Evolutionary conservation across 805 yeast genomes (phyloP), one percentile per base, ranked within the genome.

Genomic region (Millerozyma acaciae): DNA sequence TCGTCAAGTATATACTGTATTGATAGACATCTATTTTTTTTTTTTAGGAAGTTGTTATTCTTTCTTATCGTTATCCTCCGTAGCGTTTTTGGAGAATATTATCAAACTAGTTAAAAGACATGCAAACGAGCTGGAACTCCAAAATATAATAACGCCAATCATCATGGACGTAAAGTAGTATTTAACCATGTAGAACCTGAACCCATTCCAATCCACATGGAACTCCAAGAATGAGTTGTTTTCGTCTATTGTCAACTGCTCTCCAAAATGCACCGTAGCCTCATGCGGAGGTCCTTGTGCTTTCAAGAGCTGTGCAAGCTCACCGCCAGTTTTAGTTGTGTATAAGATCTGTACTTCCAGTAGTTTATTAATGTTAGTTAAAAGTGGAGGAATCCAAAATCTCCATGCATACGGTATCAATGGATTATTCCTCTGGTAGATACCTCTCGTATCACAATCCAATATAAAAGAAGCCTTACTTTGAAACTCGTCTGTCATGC

Each of bases 151-250:
- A 4, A 62, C 62, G 3, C 75, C 75, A 16, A 64, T 20, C 8
- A 59, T 12, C 27, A 65, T 53, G 23, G 64, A 57, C 3, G 50
- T 38, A 10, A 37, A 43, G 27, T 57, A 60, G 40, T 64, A 63
- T 26, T 60, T 50, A 30, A 55, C 62, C 21, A 70, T 33, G 38
- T 62, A 67, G 43, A 57, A 65, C 21, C 75, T 49, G 25, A 68
- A 48, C 0, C 76, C 76, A 16, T 53, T 51, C 60, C 68, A 69
- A 32, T 60, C 57, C 8, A 66, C 54, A 13, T 47, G 56, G 21
- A 68, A 39, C 12, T 43, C 40, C 8, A 50, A 23, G 24, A 21
- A 33, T 2, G 50, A 39, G 13, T 32, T 27, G 19, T 35, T 43
- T 27, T 48, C 39, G 31, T 53, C 44, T 9, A 50, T 35, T 6